These are phyloP conservation scores for Musa troglodytarum DNA, from an alignment of 176 grass and related monocot species.

Conservation along the genomic window DNA sequence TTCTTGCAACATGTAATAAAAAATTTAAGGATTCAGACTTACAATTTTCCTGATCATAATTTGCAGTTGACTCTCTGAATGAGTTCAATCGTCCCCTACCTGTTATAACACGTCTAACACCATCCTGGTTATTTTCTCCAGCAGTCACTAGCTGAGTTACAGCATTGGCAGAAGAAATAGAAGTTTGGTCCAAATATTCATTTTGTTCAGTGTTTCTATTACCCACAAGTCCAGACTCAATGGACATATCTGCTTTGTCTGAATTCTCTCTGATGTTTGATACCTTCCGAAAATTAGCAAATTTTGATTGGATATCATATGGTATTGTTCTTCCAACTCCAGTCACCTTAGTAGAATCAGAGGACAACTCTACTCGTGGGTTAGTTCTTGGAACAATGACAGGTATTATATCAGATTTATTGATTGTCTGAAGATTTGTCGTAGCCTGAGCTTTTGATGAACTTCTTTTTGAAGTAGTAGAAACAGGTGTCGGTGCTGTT, in stretches of 20 bases:
- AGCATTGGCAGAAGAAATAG: slow-evolving; percentile 45
- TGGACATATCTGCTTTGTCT: slow-evolving; percentile 26
- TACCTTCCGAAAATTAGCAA: slow-evolving; percentile 37
- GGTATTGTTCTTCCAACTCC: slow-evolving; percentile 46
- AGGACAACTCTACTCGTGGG: slow-evolving; percentile 44
- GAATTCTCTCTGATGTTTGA: slow-evolving; percentile 38
- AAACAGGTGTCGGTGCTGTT: slow-evolving; percentile 40
- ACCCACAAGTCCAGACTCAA: slow-evolving; percentile 15
- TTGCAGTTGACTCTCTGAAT: slow-evolving; percentile 40
- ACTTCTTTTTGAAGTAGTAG: slow-evolving; percentile 54
- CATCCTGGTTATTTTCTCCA: slow-evolving; percentile 45
- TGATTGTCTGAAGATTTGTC: slow-evolving; percentile 46
- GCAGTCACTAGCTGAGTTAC: slow-evolving; percentile 34
- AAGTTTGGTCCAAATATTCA: slow-evolving; percentile 42
- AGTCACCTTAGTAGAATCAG: slow-evolving; percentile 58
- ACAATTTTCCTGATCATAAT: slow-evolving; percentile 55
- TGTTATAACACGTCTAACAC: slow-evolving; percentile 26
- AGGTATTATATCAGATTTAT: slow-evolving; percentile 53
- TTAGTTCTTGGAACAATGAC: slow-evolving; percentile 77
- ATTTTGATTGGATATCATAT: slow-evolving; percentile 49
- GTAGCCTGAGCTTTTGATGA: slow-evolving; percentile 44
- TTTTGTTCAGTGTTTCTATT: slow-evolving; percentile 43
- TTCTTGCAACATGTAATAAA: neutral
- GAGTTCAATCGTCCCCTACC: slow-evolving; percentile 27
- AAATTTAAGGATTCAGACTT: slow-evolving; percentile 32